Evolutionary conservation across 441 rosid species (phyloP), one percentile per base, ranked within the genome.

Genomic region (Adansonia gregorii): DNA sequence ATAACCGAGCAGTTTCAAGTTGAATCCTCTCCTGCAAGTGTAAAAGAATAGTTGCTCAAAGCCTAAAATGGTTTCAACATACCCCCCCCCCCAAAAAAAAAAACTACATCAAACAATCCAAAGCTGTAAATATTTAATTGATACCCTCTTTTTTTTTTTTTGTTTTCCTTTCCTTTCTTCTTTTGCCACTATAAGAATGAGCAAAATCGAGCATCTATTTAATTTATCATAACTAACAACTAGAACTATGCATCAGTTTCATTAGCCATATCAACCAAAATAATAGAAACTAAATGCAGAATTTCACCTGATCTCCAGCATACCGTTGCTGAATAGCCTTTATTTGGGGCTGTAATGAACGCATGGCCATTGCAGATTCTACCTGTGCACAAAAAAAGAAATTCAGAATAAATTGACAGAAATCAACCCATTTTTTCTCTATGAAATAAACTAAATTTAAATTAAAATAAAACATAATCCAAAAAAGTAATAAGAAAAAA

Each of bases 341-440:
- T 54, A 95, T 86, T 76, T 95, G 99, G 31, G 99, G 99, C 74
- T 92, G 93, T 85, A 95, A 76, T 3, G 97, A 88, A 52, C 91
- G 90, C 99, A 92, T 93, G 66, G 99, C 92, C 94, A 92, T 92
- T 14, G 92, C 86, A 81, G 99, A 95, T 82, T 95, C 97, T 41
- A 93, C 96, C 99, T 93, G 74, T 8, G 7, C 1, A 82, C 68
- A 24, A 49, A 78, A 41, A 64, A 66, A 71, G 77, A 82, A 73
- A 61, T 61, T 46, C 58, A 69, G 55, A 19, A 52, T 52, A 41
- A 72, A 76, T 27, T 68, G 39, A 55, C 52, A 77, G 41, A 46
- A 52, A 64, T 41, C 71, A 27, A 69, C 0, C n/a, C 43, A 8
- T 8, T 12, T 59, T 43, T 15, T 20, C 46, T n/a, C 20, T 51